Percentiles rank a stretch among this genome's conserved stretches.
phyloP scores from a whole-genome alignment of 768 basidiomycete genomes.

The Phlegmacium glaucopus region DNA sequence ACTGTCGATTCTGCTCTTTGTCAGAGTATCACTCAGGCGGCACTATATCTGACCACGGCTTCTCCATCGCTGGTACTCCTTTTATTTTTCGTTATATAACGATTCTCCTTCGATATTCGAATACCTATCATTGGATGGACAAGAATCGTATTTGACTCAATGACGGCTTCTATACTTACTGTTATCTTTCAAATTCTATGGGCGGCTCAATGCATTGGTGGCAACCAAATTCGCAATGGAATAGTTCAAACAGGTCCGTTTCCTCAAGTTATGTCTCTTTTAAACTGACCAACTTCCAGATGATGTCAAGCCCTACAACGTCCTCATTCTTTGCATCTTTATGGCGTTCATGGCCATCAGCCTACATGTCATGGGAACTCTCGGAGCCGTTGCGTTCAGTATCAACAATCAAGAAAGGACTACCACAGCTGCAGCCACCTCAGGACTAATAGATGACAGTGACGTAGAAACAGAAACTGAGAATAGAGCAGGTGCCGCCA shows the following conservation, averaged over 20 bases:
- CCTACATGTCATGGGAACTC: conserved; percentile 82
- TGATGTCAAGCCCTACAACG: conserved; percentile 86
- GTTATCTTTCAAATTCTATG: conserved; percentile 56
- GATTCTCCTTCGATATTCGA: conserved; percentile 38
- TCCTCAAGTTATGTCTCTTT: neutral
- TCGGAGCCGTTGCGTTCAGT: conserved; percentile 86
- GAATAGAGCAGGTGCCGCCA: too few relatives aligned
- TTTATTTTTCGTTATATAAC: conserved; percentile 50
- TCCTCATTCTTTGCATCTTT: conserved; percentile 87
- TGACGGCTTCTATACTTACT: conserved; percentile 50
- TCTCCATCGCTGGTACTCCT: conserved; percentile 50
- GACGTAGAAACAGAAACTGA: too few relatives aligned
- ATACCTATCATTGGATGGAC: conserved; percentile 27
- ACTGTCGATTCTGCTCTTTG: too few relatives aligned
- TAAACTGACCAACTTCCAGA: conserved; percentile 27
- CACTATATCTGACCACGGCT: too few relatives aligned
- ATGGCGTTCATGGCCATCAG: conserved; percentile 93
- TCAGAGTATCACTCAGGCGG: too few relatives aligned
- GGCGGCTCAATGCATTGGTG: conserved; percentile 53
- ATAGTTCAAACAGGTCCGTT: conserved; percentile 50
- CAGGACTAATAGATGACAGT: too few relatives aligned
- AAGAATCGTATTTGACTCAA: conserved; percentile 42
- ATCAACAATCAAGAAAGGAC: conserved; percentile 83
- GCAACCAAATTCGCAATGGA: conserved; percentile 59
- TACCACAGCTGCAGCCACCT: too few relatives aligned